phyloP scores from a whole-genome alignment of 2,329 filamentous ascomycete genomes.

The Diaporthe vexans region DNA sequence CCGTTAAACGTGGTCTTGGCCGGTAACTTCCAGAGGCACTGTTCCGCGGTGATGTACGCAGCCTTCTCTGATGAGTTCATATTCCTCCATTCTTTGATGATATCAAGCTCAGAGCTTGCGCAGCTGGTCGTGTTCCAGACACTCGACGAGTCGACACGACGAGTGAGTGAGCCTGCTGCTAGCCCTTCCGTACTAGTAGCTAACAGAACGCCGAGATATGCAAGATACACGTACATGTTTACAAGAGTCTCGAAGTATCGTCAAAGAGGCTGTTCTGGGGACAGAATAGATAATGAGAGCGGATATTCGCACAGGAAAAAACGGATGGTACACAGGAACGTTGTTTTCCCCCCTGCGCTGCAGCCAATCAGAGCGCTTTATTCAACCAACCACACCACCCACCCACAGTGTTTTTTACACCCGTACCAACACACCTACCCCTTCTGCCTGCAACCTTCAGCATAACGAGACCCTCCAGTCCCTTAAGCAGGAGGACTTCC shows the following conservation, averaged over 20 bases:
- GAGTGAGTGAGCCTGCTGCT: neutral
- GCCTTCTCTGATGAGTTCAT: conserved; percentile 45
- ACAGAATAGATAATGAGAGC: no score
- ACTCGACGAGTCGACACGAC: neutral
- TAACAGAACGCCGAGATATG: neutral
- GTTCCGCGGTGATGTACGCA: conserved; percentile 50
- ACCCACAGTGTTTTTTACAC: no score
- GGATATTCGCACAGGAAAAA: no score
- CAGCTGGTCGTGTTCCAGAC: conserved; percentile 7
- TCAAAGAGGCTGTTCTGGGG: neutral
- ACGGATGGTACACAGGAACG: no score
- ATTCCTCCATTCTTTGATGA: conserved; percentile 16
- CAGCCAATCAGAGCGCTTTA: no score
- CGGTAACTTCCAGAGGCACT: conserved; percentile 48
- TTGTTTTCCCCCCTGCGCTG: no score
- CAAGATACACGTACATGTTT: neutral
- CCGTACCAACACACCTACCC: no score
- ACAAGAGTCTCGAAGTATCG: neutral
- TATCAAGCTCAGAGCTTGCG: neutral
- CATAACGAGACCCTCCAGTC: no score
- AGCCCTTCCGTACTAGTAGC: neutral
- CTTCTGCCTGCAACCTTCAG: no score
- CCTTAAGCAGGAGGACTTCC: no score
- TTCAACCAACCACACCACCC: no score
- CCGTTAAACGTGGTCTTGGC: conserved; percentile 46